Conservation (phyloP, 192 early-diverging fungal genomes). For the Funneliformis geosporum region DNA sequence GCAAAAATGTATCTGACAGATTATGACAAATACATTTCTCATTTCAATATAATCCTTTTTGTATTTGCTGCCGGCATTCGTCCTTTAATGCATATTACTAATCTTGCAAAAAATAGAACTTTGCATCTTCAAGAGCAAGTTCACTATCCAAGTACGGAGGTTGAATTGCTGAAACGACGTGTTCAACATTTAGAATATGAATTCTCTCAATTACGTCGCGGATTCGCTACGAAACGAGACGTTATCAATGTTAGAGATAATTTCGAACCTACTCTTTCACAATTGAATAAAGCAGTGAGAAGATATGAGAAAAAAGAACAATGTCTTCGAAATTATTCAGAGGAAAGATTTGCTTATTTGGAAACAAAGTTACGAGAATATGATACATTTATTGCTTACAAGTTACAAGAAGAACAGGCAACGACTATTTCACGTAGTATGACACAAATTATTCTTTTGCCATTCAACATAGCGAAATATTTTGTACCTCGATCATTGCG, state of each 20-base stretch:
- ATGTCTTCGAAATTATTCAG: conserved; percentile 51
- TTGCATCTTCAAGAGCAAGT: conserved; percentile 56
- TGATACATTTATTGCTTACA: conserved; percentile 51
- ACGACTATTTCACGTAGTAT: conserved; percentile 37
- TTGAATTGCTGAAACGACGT: conserved; percentile 48
- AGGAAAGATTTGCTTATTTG: conserved; percentile 52
- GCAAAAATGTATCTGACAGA: conserved; percentile 53
- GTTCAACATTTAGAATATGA: conserved; percentile 55
- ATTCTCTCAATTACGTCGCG: conserved; percentile 47
- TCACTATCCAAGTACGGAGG: conserved; percentile 50
- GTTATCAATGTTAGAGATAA: conserved; percentile 50
- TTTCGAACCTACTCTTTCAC: conserved; percentile 54
- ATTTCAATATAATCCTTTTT: conserved; percentile 59
- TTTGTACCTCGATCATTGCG: conserved; percentile 38
- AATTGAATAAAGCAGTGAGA: conserved; percentile 54
- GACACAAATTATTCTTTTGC: conserved; percentile 49
- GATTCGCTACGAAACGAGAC: conserved; percentile 59
- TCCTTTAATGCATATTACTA: conserved; percentile 54
- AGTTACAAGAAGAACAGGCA: conserved; percentile 55
- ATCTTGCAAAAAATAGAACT: conserved; percentile 51
- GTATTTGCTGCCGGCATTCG: conserved; percentile 57
- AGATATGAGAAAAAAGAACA: conserved; percentile 60
- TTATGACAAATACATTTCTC: conserved; percentile 56
- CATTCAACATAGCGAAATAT: conserved; percentile 52
- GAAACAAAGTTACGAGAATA: conserved; percentile 59